Percentiles rank a stretch among this genome's conserved stretches.
These are phyloP conservation scores for Tripterygium wilfordii DNA, from an alignment of 177 flowering plant species.

Conservation along the genomic window DNA sequence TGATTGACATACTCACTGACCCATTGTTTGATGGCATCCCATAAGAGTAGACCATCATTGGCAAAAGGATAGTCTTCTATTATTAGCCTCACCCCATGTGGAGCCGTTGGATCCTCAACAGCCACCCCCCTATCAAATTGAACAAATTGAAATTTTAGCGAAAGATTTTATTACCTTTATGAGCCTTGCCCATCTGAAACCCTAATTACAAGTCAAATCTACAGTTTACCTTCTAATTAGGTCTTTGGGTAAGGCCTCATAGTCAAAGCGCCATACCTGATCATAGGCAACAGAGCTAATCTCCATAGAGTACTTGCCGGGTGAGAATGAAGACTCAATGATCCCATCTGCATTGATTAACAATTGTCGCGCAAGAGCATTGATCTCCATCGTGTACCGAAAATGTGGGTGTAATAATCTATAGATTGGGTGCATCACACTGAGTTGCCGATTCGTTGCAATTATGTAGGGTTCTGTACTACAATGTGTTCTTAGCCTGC, in stretches of 20 bases:
- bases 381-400: constrained; percentile 92
- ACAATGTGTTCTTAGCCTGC: constrained; percentile 78
- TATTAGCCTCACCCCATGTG: constrained; percentile 52
- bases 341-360: constrained; percentile 71
- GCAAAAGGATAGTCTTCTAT: constrained; percentile 77
- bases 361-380: constrained; percentile 61
- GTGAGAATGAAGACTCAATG: constrained; percentile 59
- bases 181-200: too few relatives aligned
- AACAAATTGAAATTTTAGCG: neutral
- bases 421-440: constrained; percentile 83
- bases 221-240: constrained; percentile 47
- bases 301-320: constrained; percentile 58
- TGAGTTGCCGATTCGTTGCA: constrained; percentile 73
- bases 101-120: constrained; percentile 55
- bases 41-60: constrained; percentile 55
- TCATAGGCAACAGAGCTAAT: constrained; percentile 64
- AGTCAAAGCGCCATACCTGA: constrained; percentile 56
- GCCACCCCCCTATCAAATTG: constrained; percentile 55
- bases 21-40: constrained; percentile 64
- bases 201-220: too few relatives aligned
- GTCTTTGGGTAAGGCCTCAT: constrained; percentile 61
- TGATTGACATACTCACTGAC: constrained; percentile 51
- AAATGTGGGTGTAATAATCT: constrained; percentile 74
- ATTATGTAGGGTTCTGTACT: constrained; percentile 75
- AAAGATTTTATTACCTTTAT: too few relatives aligned